Evolutionary conservation across 805 yeast genomes (phyloP).

Genomic region (Sugiyamaella americana): DNA sequence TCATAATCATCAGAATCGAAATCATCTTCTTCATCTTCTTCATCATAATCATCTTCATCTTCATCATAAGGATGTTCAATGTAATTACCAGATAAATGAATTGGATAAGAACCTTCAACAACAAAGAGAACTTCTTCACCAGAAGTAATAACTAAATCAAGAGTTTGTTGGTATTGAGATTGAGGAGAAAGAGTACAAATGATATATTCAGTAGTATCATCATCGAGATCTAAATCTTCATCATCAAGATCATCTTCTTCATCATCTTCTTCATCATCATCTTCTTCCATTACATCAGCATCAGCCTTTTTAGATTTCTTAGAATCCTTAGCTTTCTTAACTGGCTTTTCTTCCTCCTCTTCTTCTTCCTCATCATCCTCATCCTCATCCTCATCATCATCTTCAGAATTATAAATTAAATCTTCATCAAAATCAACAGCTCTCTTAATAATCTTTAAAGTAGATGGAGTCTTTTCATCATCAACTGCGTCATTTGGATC

Average conservation of each 20-base stretch:
- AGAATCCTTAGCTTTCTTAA: constrained; percentile 38
- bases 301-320: constrained; percentile 37
- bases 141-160: constrained; percentile 85
- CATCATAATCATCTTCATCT: constrained; percentile 45
- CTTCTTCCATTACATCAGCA: constrained; percentile 28
- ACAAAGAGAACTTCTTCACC: constrained; percentile 92
- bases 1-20: constrained; percentile 32
- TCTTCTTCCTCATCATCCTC: constrained; percentile 33
- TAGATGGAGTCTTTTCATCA: constrained; percentile 53
- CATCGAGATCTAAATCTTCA: constrained; percentile 38
- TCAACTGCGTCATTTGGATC: constrained; percentile 80
- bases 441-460: constrained; percentile 82
- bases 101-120: constrained; percentile 91
- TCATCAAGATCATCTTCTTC: constrained; percentile 33
- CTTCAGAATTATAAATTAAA: constrained; percentile 24
- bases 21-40: constrained; percentile 33
- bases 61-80: constrained; percentile 92
- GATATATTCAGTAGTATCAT: constrained; percentile 40
- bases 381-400: constrained; percentile 32
- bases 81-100: constrained; percentile 91
- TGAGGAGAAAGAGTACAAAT: constrained; percentile 88
- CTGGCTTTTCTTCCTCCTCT: constrained; percentile 47
- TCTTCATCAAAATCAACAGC: constrained; percentile 32
- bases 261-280: constrained; percentile 29
- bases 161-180: constrained; percentile 72